Evolutionary conservation across 2,329 filamentous ascomycete genomes (phyloP).

Genomic region (Ambrosiella cleistominuta): DNA sequence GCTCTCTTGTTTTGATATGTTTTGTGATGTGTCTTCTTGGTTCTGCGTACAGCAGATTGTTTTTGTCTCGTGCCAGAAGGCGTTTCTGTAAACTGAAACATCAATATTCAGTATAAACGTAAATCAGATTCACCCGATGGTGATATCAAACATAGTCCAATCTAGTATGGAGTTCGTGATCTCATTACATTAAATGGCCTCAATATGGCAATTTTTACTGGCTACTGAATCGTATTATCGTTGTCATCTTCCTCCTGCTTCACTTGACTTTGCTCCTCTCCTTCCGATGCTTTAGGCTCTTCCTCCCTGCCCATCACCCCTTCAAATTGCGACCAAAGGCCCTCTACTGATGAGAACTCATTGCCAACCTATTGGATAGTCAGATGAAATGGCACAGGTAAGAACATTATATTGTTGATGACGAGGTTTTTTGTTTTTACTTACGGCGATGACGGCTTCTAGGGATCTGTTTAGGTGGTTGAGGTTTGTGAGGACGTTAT

Average conservation of each 20-base stretch:
- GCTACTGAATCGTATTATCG: constrained; percentile 11
- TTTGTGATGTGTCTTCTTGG: too few species aligned
- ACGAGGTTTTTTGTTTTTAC: constrained; percentile 16
- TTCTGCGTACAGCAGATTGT: too few species aligned
- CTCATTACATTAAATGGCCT: not conserved
- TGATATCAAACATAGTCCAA: too few species aligned
- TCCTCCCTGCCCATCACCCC: constrained; percentile 70
- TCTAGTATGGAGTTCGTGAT: too few species aligned
- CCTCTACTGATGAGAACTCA: constrained; percentile 93
- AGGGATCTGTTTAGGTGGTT: constrained; percentile 87
- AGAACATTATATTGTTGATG: not conserved
- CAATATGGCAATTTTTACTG: not conserved
- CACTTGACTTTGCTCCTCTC: constrained; percentile 6
- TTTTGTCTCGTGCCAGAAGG: too few species aligned
- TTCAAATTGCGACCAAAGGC: constrained; percentile 93
- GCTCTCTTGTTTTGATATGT: too few species aligned
- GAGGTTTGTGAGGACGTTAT: constrained; percentile 85
- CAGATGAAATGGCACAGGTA: not conserved
- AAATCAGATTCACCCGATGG: not conserved
- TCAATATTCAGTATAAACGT: not conserved
- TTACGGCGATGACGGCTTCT: constrained; percentile 74
- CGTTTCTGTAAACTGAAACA: too few species aligned
- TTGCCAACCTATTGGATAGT: constrained; percentile 53
- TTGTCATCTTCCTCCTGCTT: constrained; percentile 13
- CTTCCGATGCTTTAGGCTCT: constrained; percentile 12